phyloP scores from a whole-genome alignment of 73 alveolate genomes.

The Effrenium voratum region DNA sequence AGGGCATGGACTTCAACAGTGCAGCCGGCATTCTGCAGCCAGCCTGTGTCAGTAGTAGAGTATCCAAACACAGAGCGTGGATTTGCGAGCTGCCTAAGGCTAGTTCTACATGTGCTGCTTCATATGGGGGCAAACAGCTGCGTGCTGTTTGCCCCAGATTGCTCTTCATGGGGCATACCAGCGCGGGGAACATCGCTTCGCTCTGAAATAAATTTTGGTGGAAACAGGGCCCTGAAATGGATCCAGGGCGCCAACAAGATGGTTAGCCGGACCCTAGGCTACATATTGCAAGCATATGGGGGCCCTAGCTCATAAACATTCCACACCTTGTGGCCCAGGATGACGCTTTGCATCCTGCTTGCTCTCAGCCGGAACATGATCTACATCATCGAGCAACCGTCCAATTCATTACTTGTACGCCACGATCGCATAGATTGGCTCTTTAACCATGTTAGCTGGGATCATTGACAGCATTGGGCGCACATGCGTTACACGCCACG shows the following conservation, averaged over 20 bases:
- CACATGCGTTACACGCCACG: no score
- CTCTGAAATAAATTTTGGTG: neutral
- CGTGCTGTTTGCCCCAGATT: neutral
- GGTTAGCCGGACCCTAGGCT: neutral
- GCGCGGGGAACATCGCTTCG: neutral
- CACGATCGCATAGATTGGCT: neutral
- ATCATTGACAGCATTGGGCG: neutral
- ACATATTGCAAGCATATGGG: neutral
- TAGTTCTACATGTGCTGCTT: neutral
- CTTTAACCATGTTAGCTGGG: neutral
- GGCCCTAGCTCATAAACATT: neutral
- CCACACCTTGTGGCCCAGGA: neutral
- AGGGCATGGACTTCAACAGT: no score
- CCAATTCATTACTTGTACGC: neutral
- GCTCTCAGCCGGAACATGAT: neutral
- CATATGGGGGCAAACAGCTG: neutral
- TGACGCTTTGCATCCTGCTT: neutral
- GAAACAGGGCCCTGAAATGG: neutral
- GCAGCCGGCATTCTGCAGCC: no score
- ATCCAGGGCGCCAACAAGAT: neutral
- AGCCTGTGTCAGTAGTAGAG: no score
- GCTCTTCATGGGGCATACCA: constrained; percentile 31
- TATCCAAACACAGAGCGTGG: no score
- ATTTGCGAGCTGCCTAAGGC: neutral
- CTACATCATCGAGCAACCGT: neutral